Evolutionary conservation across 495 filamentous ascomycete species (phyloP).

Genomic region (Lindgomyces ingoldianus): DNA sequence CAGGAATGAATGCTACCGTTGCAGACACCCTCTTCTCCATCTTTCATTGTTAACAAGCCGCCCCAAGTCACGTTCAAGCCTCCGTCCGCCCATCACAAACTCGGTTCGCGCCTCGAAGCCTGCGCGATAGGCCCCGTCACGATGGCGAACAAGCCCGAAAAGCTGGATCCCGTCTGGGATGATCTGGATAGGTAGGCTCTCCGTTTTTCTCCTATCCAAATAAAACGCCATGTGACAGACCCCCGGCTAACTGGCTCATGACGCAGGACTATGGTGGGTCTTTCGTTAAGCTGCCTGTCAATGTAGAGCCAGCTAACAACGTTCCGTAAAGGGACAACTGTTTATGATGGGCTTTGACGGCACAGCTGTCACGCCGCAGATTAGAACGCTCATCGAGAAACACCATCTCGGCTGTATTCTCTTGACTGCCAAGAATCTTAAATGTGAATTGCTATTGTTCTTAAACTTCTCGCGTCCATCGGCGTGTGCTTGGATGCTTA

Average conservation of each 20-base stretch:
- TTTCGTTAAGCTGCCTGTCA: conserved; percentile 1
- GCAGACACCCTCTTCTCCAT: conserved; percentile 12
- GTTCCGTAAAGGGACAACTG: conserved; percentile 65
- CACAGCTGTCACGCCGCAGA: conserved; percentile 80
- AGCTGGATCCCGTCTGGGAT: conserved; percentile 69
- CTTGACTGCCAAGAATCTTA: conserved; percentile 86
- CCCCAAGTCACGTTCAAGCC: conserved; percentile 31
- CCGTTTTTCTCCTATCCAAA: conserved; percentile 27
- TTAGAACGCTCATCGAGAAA: conserved; percentile 78
- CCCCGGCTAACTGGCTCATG: conserved; percentile 19
- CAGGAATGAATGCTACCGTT: conserved; percentile 28
- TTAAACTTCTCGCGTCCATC: conserved; percentile 3
- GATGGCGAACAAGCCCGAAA: conserved; percentile 47
- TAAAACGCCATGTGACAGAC: conserved; percentile 9
- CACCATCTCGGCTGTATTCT: conserved; percentile 83
- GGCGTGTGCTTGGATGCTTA: not conserved
- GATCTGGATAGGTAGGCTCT: conserved; percentile 54
- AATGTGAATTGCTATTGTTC: conserved; percentile 57
- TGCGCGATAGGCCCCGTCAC: conserved; percentile 11
- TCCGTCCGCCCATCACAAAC: conserved; percentile 16
- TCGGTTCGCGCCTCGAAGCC: conserved; percentile 21
- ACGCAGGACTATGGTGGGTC: conserved; percentile 39
- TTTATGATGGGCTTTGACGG: conserved; percentile 97
- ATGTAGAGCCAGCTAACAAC: conserved; percentile 24
- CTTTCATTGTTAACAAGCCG: conserved; percentile 30